Conservation (phyloP, 2,329 filamentous ascomycete species). For the Esteya vermicola region DNA sequence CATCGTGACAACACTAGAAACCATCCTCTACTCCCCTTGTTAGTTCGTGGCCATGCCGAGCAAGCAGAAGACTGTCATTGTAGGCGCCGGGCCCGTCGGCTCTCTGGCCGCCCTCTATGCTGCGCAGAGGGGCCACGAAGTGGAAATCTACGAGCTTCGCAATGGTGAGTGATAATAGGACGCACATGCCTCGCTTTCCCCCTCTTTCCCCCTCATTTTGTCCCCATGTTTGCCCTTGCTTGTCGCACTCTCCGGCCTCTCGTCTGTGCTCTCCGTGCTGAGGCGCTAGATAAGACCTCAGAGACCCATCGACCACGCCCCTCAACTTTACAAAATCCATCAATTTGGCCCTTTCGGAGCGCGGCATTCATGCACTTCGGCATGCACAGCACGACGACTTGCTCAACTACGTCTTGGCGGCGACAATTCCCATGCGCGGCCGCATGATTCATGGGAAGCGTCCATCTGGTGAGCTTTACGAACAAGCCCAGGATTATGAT, state of each 20-base stretch:
- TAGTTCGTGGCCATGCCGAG: slow-evolving; percentile 2
- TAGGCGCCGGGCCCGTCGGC: slow-evolving; percentile 88
- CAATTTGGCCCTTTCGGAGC: slow-evolving; percentile 86
- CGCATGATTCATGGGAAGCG: slow-evolving; percentile 83
- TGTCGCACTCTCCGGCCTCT: too few relatives aligned
- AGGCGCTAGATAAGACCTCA: too few relatives aligned
- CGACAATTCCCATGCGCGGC: slow-evolving; percentile 84
- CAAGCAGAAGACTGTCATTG: slow-evolving; percentile 59
- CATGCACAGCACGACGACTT: slow-evolving; percentile 53
- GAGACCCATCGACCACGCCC: slow-evolving; percentile 67
- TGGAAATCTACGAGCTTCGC: slow-evolving; percentile 88
- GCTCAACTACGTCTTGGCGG: slow-evolving; percentile 56
- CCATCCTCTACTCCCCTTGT: too few relatives aligned
- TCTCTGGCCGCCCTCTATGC: slow-evolving; percentile 87
- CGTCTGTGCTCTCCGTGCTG: too few relatives aligned
- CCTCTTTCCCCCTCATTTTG: too few relatives aligned
- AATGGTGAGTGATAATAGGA: slow-evolving; percentile 47
- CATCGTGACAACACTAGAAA: too few relatives aligned
- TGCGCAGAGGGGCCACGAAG: slow-evolving; percentile 71
- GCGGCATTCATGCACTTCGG: slow-evolving; percentile 78
- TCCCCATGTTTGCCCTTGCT: too few relatives aligned
- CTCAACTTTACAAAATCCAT: slow-evolving; percentile 98
- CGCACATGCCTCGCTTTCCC: too few relatives aligned
- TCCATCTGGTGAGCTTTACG: slow-evolving; percentile 51
- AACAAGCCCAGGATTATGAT: slow-evolving; percentile 81